Evolutionary conservation across 208 protist species (phyloP).

Genomic region (Polymyxa betae): DNA sequence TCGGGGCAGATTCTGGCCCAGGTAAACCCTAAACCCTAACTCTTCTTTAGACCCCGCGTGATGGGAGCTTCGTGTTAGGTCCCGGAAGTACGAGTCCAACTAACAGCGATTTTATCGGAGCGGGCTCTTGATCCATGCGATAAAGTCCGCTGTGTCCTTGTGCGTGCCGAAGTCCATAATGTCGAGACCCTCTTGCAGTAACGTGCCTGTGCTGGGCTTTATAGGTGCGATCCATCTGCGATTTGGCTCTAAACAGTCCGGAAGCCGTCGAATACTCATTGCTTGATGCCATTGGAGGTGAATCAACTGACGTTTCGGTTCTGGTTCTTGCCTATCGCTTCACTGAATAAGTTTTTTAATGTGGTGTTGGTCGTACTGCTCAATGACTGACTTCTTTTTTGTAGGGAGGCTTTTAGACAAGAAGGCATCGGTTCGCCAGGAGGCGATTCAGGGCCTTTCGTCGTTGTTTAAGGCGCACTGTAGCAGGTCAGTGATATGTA

Average conservation of each 20-base stretch:
- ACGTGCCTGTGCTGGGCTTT: background rate
- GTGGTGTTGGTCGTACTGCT: too few species aligned
- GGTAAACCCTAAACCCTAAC: background rate
- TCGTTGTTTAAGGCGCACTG: conserved; percentile 22
- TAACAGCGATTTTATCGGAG: background rate
- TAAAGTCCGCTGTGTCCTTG: background rate
- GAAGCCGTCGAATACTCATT: background rate
- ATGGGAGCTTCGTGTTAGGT: background rate
- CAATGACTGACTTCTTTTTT: too few species aligned
- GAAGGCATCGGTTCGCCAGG: background rate
- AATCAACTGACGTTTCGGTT: background rate
- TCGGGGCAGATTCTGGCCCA: background rate
- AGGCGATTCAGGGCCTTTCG: background rate
- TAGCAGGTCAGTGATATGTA: background rate
- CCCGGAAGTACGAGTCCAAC: conserved; percentile 24
- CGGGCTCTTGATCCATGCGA: conserved; percentile 5
- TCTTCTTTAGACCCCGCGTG: background rate
- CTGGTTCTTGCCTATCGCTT: background rate
- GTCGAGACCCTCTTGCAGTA: background rate
- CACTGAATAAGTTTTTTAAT: too few species aligned
- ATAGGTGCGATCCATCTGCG: conserved; percentile 9
- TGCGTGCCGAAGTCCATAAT: background rate
- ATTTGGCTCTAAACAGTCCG: background rate
- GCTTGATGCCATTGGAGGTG: conserved; percentile 12
- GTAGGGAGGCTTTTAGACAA: background rate